These are phyloP conservation scores for Penicillium hesseltinei DNA, from an alignment of 2,329 filamentous ascomycete species.

Conservation along the genomic window DNA sequence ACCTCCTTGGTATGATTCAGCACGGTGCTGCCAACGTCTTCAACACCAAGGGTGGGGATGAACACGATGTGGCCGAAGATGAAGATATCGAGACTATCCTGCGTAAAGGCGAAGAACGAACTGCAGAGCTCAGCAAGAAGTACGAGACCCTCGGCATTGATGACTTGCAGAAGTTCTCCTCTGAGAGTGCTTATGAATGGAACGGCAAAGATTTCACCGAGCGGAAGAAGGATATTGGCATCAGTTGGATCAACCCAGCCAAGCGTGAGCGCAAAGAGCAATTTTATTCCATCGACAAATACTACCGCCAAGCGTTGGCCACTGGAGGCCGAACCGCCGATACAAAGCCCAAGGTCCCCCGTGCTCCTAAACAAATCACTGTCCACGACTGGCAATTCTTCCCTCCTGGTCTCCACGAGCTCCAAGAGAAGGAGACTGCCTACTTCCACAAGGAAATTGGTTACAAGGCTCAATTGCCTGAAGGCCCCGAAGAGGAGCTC, in stretches of 20 bases:
- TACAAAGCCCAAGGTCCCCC: constrained; percentile 90
- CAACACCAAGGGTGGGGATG: constrained; percentile 64
- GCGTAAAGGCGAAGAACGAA: constrained; percentile 80
- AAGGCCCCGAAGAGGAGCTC: constrained; percentile 83
- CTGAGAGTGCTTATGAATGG: constrained; percentile 98
- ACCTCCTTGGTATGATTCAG: constrained; percentile 96
- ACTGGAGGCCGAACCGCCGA: constrained; percentile 77
- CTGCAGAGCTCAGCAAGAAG: constrained; percentile 83
- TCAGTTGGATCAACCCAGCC: constrained; percentile 96
- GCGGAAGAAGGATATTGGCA: constrained; percentile 84
- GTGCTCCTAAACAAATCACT: constrained; percentile 85
- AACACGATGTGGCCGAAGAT: constrained; percentile 69
- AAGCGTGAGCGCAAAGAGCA: constrained; percentile 99
- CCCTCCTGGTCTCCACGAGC: constrained; percentile 73
- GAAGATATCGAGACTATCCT: constrained; percentile 83
- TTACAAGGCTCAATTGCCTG: constrained; percentile 86
- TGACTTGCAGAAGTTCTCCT: constrained; percentile 95
- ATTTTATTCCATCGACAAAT: constrained; percentile 97
- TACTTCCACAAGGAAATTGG: constrained; percentile 94
- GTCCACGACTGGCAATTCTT: constrained; percentile 99
- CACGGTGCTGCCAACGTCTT: constrained; percentile 97
- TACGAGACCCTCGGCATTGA: constrained; percentile 97
- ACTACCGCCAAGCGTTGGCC: constrained; percentile 88
- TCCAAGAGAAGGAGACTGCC: constrained; percentile 95
- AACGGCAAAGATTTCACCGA: constrained; percentile 95